Base-by-base conservation (phyloP, 192 early-diverging fungal species). In the Geranomyces michiganensis region DNA sequence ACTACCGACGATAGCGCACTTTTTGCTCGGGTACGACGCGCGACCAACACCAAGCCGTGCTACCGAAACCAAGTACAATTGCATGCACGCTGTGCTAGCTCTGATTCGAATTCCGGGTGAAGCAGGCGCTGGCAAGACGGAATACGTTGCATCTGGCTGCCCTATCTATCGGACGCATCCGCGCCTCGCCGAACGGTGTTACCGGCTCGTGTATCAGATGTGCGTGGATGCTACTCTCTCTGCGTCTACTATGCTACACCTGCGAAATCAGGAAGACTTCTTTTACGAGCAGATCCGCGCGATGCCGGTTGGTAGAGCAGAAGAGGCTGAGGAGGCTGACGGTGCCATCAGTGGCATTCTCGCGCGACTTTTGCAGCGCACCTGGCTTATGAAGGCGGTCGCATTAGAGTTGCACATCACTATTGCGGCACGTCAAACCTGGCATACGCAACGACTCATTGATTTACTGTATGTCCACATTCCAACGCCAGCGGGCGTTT, bases 331-430 rank as follows among this genome's bases (percentile, higher is more conserved):
- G 14, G 26, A 41, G n/a, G 27, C 51, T 29, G 63, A 71, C 41
- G 30, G 24, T n/a, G 60, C 61, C 26, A 48, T 58, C 29, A 51
- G 47, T 21, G 36, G 44, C 27, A 21, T 67, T 32, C 47, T 76
- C 4, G 75, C 80, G 19, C 47, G 70, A 36, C 81, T 99, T 56
- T 88, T 95, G 67, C 90, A 92, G 47, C 89, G 94, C 15, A 86
- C 96, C 0, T 99, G 95, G 95, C 81, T 97, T 13, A 85, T 97
- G 84, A 89, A 92, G 62, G 81, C 88, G 24, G 71, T 94, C 17
- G 94, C 96, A 1, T 76, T 99, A 21, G 97, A 99, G 71, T 81
- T 99, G 36, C 94, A 94, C 65, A 77, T 82, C 31, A 87, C 89
- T 10, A 81, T 83, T 1, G 21, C 72, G 0, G 56, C 65, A 21